phyloP scores from a whole-genome alignment of 2,329 filamentous ascomycete genomes.

The Cercospora berteroae region DNA sequence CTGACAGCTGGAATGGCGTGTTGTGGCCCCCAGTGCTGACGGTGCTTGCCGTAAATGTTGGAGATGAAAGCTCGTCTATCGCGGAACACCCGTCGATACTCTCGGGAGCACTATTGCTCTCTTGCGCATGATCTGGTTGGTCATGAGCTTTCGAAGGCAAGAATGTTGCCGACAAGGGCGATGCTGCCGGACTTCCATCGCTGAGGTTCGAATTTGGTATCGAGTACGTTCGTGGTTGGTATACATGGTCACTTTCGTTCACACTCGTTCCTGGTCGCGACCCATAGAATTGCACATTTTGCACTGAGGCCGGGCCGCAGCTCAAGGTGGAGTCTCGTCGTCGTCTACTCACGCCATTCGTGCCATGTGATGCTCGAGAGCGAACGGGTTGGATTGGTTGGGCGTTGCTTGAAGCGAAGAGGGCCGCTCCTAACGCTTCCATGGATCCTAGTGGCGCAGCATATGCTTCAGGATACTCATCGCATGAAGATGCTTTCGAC shows the following conservation, averaged over 20 bases:
- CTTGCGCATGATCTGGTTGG: not conserved
- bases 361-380: not conserved
- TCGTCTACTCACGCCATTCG: not conserved
- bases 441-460: constrained; percentile 16
- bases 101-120: constrained; percentile 10
- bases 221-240: constrained; percentile 24
- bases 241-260: constrained; percentile 19
- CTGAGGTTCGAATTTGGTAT: constrained; percentile 23
- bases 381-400: not conserved
- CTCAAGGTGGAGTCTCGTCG: constrained; percentile 12
- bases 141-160: not conserved
- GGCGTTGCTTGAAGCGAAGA: constrained; percentile 12
- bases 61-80: constrained; percentile 31
- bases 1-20: constrained; percentile 30
- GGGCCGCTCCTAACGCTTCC: constrained; percentile 12
- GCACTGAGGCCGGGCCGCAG: constrained; percentile 21
- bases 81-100: constrained; percentile 14
- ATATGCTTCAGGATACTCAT: constrained; percentile 12
- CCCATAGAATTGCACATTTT: constrained; percentile 30
- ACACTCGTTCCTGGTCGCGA: constrained; percentile 21
- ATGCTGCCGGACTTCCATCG: constrained; percentile 17
- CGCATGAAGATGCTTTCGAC: not conserved
- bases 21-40: constrained; percentile 32
- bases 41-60: constrained; percentile 37
- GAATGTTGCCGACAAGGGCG: constrained; percentile 10